Percentiles rank a stretch among this genome's conserved stretches.
Conservation (phyloP, 1,284 basidiomycete genomes). For the Sporisorium reilianum region DNA sequence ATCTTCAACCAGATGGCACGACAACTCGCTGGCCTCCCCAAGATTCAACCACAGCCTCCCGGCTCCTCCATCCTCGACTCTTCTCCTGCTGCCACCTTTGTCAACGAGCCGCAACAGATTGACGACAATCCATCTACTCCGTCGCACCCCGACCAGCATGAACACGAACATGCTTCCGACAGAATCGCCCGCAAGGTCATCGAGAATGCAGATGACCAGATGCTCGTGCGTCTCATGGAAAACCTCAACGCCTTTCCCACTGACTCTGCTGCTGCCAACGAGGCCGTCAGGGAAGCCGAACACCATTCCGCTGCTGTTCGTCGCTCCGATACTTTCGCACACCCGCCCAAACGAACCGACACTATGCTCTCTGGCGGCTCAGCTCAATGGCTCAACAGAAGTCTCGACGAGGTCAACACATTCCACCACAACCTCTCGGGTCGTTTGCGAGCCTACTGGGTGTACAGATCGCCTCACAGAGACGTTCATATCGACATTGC, state of each 20-base stretch:
- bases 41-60: constrained; percentile 23
- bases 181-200: constrained; percentile 42
- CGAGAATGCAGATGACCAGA: constrained; percentile 46
- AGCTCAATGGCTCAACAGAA: constrained; percentile 47
- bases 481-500: constrained; percentile 55
- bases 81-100: constrained; percentile 16
- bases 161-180: constrained; percentile 26
- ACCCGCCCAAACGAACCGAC: constrained; percentile 29
- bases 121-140: background rate
- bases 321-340: constrained; percentile 1
- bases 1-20: constrained; percentile 57
- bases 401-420: constrained; percentile 48
- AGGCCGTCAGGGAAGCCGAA: constrained; percentile 20
- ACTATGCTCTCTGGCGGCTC: constrained; percentile 43
- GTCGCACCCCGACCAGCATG: background rate
- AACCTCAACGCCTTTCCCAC: constrained; percentile 53
- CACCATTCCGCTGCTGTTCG: background rate
- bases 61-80: constrained; percentile 22
- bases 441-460: constrained; percentile 59
- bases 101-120: constrained; percentile 42
- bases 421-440: constrained; percentile 52
- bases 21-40: constrained; percentile 46
- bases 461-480: constrained; percentile 47
- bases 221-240: constrained; percentile 49
- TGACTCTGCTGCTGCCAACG: constrained; percentile 35